Percentiles rank a stretch among this genome's conserved stretches.
Conservation (phyloP, 805 yeast genomes). For the Blastobotrys parvus region DNA sequence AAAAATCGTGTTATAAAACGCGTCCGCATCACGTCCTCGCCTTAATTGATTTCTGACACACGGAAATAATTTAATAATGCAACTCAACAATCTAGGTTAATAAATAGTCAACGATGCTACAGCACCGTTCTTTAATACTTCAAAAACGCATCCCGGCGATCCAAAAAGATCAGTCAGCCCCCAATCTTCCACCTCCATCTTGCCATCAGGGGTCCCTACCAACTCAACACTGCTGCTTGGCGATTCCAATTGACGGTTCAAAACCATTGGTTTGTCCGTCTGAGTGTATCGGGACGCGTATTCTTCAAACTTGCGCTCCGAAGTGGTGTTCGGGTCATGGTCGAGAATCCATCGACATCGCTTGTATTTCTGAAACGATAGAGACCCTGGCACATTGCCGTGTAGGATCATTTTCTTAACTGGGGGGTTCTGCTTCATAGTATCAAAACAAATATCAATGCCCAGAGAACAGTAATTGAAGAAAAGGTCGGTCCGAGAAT, state of each 20-base stretch:
- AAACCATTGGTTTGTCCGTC: slow-evolving; percentile 16
- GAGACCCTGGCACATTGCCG: slow-evolving; percentile 45
- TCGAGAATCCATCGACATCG: slow-evolving; percentile 38
- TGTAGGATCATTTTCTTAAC: slow-evolving; percentile 45
- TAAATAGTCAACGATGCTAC: slow-evolving; percentile 17
- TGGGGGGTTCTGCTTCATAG: slow-evolving; percentile 25
- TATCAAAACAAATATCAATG: slow-evolving; percentile 45
- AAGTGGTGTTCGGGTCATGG: slow-evolving; percentile 8
- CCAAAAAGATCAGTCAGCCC: slow-evolving; percentile 20
- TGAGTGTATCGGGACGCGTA: slow-evolving; percentile 1
- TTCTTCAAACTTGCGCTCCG: slow-evolving; percentile 8
- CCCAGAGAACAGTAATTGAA: slow-evolving; percentile 47
- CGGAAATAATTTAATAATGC: too few relatives aligned
- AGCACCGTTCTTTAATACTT: slow-evolving; percentile 15
- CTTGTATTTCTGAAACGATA: slow-evolving; percentile 48
- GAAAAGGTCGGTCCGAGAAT: slow-evolving; percentile 13
- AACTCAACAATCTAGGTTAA: too few relatives aligned
- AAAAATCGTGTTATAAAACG: not conserved
- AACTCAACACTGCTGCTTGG: slow-evolving; percentile 24
- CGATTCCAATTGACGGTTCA: slow-evolving; percentile 20
- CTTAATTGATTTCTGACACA: too few relatives aligned
- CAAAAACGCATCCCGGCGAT: slow-evolving; percentile 15
- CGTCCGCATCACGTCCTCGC: too few relatives aligned
- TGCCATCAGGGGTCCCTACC: slow-evolving; percentile 15
- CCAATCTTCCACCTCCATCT: slow-evolving; percentile 13